Percentiles rank a stretch among this genome's conserved stretches.
phyloP scores from a whole-genome alignment of 768 basidiomycete genomes.

The Phlebiopsis gigantea region DNA sequence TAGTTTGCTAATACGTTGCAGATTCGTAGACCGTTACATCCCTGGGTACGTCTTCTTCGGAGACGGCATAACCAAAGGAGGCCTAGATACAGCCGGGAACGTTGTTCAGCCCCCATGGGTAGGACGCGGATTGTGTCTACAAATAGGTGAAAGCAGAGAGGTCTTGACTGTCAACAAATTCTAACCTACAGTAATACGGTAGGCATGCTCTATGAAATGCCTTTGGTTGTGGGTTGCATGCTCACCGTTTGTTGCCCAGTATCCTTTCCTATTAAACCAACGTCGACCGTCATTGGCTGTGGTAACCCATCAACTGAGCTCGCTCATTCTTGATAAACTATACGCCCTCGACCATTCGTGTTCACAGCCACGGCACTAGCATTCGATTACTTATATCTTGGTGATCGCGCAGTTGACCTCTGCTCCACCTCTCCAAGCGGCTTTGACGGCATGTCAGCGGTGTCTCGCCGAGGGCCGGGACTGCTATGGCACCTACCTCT shows the following conservation, averaged over 20 bases:
- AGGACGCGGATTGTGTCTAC: constrained; percentile 46
- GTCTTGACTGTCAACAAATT: constrained; percentile 38
- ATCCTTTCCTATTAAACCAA: too few species aligned
- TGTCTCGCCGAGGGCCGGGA: background rate
- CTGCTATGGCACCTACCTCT: background rate
- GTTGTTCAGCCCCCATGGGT: constrained; percentile 33
- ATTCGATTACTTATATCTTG: too few species aligned
- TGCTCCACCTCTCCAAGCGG: background rate
- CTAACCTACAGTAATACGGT: too few species aligned
- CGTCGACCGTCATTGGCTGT: too few species aligned
- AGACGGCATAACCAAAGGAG: constrained; percentile 43
- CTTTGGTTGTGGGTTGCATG: too few species aligned
- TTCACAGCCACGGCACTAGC: too few species aligned
- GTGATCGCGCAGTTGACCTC: background rate
- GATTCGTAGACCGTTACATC: constrained; percentile 91
- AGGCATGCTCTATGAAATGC: too few species aligned
- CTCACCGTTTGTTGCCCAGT: too few species aligned
- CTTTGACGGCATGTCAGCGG: background rate
- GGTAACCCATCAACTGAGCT: too few species aligned
- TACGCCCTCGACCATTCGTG: too few species aligned
- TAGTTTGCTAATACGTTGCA: constrained; percentile 22
- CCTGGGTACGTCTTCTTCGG: constrained; percentile 90
- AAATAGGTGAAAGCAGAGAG: constrained; percentile 49
- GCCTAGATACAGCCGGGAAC: constrained; percentile 14
- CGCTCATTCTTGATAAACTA: too few species aligned